phyloP scores from a whole-genome alignment of 768 basidiomycete species.

The Lentinus brumalis region DNA sequence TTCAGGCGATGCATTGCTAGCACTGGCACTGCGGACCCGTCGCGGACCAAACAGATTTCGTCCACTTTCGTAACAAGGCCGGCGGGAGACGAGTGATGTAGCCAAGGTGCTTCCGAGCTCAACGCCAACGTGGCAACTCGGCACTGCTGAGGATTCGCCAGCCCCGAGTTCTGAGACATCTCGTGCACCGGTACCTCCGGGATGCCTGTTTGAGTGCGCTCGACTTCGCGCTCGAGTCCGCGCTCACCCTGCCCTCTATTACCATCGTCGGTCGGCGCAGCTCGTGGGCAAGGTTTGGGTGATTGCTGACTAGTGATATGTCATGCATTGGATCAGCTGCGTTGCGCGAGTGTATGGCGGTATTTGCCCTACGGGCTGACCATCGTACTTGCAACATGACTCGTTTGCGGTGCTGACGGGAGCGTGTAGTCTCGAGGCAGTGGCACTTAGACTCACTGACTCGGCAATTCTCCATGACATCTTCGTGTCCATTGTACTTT shows the following conservation, averaged over 20 bases:
- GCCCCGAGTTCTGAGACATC: background rate
- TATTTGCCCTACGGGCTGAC: background rate
- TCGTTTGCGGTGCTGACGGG: constrained; percentile 6
- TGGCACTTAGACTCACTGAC: constrained; percentile 12
- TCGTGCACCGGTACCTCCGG: background rate
- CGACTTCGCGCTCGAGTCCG: background rate
- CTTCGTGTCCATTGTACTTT: constrained; percentile 9
- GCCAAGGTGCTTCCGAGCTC: background rate
- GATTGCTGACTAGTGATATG: constrained; percentile 17
- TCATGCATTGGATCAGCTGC: constrained; percentile 13
- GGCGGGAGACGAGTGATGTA: background rate
- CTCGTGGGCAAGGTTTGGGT: constrained; percentile 17
- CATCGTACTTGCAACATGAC: constrained; percentile 9
- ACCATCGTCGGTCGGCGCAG: constrained; percentile 1
- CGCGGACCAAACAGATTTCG: constrained; percentile 1
- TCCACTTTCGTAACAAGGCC: background rate
- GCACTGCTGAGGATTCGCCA: background rate
- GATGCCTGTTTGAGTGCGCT: background rate
- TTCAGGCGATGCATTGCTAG: background rate
- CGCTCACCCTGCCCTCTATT: background rate
- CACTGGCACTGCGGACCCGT: background rate
- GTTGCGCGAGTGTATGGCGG: constrained; percentile 11
- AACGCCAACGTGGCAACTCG: background rate
- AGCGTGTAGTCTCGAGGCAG: constrained; percentile 4
- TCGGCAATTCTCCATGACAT: constrained; percentile 15